Evolutionary conservation across 2,329 filamentous ascomycete genomes (phyloP).

Genomic region (Penicillium sp.): DNA sequence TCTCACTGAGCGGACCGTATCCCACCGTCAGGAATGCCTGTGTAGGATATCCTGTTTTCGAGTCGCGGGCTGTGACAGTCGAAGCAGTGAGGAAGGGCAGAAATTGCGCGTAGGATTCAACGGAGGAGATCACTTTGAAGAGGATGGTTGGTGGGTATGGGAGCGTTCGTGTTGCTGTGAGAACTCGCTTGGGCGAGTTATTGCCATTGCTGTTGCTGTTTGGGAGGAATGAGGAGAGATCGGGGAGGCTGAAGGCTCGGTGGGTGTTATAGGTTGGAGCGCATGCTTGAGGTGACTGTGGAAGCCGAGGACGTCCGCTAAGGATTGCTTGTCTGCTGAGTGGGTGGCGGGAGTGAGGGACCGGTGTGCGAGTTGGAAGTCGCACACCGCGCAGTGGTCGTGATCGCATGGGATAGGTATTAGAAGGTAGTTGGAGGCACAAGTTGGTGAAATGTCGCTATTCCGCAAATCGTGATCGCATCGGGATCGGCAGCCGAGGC

Average conservation of each 20-base stretch:
- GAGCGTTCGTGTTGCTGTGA: conserved; percentile 69
- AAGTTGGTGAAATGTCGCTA: conserved; percentile 7
- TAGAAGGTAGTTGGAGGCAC: background rate
- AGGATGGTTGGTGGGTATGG: conserved; percentile 66
- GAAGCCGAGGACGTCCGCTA: conserved; percentile 10
- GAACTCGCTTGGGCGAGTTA: conserved; percentile 52
- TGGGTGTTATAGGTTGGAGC: conserved; percentile 5
- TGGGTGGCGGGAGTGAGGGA: background rate
- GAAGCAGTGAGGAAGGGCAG: conserved; percentile 84
- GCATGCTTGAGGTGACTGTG: conserved; percentile 8
- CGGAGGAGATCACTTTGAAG: conserved; percentile 81
- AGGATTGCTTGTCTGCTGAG: background rate
- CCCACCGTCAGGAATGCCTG: conserved; percentile 76
- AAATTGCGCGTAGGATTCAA: conserved; percentile 76
- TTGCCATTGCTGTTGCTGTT: conserved; percentile 20
- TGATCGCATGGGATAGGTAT: conserved; percentile 12
- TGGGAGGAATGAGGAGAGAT: conserved; percentile 27
- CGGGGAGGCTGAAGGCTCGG: conserved; percentile 26
- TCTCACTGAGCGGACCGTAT: conserved; percentile 76
- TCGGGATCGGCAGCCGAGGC: conserved; percentile 17
- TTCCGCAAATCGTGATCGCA: conserved; percentile 7
- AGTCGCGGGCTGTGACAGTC: conserved; percentile 68
- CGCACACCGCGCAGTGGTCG: conserved; percentile 6
- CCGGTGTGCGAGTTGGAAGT: conserved; percentile 15
- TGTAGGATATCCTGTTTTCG: conserved; percentile 51